Conservation (phyloP, 2,329 filamentous ascomycete genomes). For the Cytospora mali region DNA sequence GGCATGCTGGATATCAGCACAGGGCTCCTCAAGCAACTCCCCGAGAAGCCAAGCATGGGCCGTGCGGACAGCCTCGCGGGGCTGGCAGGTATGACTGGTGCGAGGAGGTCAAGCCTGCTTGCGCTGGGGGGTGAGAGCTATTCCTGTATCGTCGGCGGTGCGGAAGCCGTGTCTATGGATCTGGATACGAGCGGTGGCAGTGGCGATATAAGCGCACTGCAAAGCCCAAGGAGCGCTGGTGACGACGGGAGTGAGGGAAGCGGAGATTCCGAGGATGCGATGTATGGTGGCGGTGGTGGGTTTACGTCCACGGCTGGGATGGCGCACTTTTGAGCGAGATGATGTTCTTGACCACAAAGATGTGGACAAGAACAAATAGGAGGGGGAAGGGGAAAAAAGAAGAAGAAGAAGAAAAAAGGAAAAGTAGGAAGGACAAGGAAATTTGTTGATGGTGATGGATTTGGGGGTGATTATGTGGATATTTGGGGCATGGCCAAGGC, state of each 20-base stretch:
- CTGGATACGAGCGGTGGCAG: conserved; percentile 43
- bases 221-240: conserved; percentile 50
- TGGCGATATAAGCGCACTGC: conserved; percentile 49
- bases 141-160: conserved; percentile 33
- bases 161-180: conserved; percentile 35
- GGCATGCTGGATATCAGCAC: conserved; percentile 75
- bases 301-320: conserved; percentile 42
- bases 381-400: not conserved
- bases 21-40: conserved; percentile 67
- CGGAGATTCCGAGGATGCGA: conserved; percentile 59
- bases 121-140: conserved; percentile 38
- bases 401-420: not conserved
- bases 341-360: not conserved
- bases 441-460: not conserved
- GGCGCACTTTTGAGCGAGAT: conserved; percentile 33
- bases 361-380: no score
- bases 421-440: not conserved
- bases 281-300: conserved; percentile 52
- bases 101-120: conserved; percentile 42
- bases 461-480: not conserved
- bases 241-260: conserved; percentile 39
- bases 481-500: not conserved
- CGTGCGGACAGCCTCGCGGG: conserved; percentile 56
- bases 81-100: conserved; percentile 48
- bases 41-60: conserved; percentile 70